phyloP scores from a whole-genome alignment of 2,329 filamentous ascomycete genomes.

The Scopulariopsis brevicaulis region DNA sequence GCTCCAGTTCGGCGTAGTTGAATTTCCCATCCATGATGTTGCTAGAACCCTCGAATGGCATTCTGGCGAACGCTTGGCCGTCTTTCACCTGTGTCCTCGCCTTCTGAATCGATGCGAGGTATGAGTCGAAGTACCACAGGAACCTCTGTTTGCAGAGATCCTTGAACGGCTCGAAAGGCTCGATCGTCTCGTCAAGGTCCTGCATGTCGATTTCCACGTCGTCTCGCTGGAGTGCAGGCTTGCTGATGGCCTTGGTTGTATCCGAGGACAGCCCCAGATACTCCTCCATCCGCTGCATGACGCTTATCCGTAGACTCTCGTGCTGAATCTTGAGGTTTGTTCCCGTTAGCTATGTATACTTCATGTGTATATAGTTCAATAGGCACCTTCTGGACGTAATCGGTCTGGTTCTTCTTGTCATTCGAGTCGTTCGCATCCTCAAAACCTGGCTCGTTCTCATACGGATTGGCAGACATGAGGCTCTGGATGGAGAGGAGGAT shows the following conservation, averaged over 20 bases:
- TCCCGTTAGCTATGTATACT: neutral
- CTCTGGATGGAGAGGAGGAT: slow-evolving; percentile 94
- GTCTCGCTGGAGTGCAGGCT: slow-evolving; percentile 19
- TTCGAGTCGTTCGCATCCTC: slow-evolving; percentile 58
- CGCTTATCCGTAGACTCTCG: slow-evolving; percentile 75
- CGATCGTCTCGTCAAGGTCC: slow-evolving; percentile 39
- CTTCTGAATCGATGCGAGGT: slow-evolving; percentile 58
- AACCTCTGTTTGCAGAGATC: slow-evolving; percentile 87
- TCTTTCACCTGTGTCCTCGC: slow-evolving; percentile 53
- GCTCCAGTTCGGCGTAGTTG: slow-evolving; percentile 64
- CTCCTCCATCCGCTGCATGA: slow-evolving; percentile 76
- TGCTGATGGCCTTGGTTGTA: slow-evolving; percentile 22
- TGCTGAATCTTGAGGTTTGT: slow-evolving; percentile 60
- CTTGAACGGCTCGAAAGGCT: slow-evolving; percentile 74
- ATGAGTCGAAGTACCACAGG: slow-evolving; percentile 91
- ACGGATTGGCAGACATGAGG: slow-evolving; percentile 86
- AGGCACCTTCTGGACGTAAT: slow-evolving; percentile 67
- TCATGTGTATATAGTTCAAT: neutral
- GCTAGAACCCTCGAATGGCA: slow-evolving; percentile 71
- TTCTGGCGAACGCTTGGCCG: slow-evolving; percentile 55
- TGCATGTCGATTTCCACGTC: slow-evolving; percentile 35
- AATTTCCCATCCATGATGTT: slow-evolving; percentile 85
- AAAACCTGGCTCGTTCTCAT: slow-evolving; percentile 92
- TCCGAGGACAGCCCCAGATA: slow-evolving; percentile 55
- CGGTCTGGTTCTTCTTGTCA: slow-evolving; percentile 63